Base-by-base conservation (phyloP, 257 asterid genomes). In the Salvia splendens region DNA sequence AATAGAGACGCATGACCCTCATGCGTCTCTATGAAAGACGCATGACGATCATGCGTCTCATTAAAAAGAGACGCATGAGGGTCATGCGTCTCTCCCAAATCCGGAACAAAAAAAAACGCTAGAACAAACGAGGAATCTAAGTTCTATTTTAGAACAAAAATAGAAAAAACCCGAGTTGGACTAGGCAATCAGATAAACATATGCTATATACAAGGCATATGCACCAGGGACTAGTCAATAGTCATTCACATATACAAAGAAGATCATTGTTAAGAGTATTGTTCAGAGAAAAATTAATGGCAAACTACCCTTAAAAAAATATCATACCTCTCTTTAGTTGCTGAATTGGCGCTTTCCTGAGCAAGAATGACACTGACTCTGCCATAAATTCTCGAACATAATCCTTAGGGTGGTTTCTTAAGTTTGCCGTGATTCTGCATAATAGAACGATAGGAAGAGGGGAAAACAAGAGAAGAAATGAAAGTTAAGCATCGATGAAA, bases 321-420 rank as follows among this genome's bases (percentile, higher is more conserved):
- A 53, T 53, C 4, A 46, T 84, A 93, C 97, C 96, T 88, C 80
- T 82, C 73, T 69, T 82, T 68, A 84, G 88, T 72, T 82, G 87
- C 73, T 80, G 65, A 32, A 74, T 47, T 17, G 95, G 83, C 56
- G 91, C 79, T 70, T 83, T 91, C 85, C 96, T 88, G 46, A 93
- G 81, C 63, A 88, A 66, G 81, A 86, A 88, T 45, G 99, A 88
- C 36, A 87, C 80, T 2, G 97, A 85, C 81, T 86, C 86, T 0
- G 96, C 95, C 95, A 91, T 87, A 71, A 86, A 83, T 69, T 89
- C 94, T 48, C 86, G 95, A 50, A 93, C 76, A 73, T 84, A 80
- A 74, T 87, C 91, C 75, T 81, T 86, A 15, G 85, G 84, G 65
- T 90, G 85, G 82, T 86, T 91, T 83, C 99, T 84, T 70, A 94